Evolutionary conservation across 1,139 yeast species (phyloP), one percentile per base, ranked within the genome.

Genomic region (Zygosaccharomyces sapae): DNA sequence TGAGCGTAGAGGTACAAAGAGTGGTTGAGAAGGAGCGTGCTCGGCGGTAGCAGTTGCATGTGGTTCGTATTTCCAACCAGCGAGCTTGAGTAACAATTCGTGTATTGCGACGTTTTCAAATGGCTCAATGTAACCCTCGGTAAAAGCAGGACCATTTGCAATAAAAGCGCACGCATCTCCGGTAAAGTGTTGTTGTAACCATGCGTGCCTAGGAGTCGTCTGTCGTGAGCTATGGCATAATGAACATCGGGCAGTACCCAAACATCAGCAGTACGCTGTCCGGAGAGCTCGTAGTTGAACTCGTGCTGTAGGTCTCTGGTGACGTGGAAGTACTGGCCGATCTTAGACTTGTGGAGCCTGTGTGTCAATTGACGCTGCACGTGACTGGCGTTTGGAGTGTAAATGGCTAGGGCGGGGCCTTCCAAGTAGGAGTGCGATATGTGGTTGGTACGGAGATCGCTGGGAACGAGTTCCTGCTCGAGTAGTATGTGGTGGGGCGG

Each of bases 241-340:
- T 97, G 96, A 4, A 86, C 82, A 30, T 81, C 75, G 0, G 97
- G 96, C 1, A 89, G 70, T 2, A 90, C 66, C 92, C 96, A 87
- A 12, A 89, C 66, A 27, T 27, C 30, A 10, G 31, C 1, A 95
- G 95, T 0, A 96, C 95, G 33, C 87, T 70, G 49, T 96, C 73
- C 44, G 79, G 72, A 48, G 64, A 51, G 1, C 53, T 25, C 1
- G 40, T 30, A 27, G 20, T 19, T 30, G 27, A 37, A n/a, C 18
- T 27, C 20, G 20, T 20, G 19, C 27, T 6, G 34, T 10, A 10
- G 18, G 25, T 10, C 13, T 13, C 13, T 13, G 16, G 13, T 46
- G 30, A 18, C 16, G 19, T 20, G 18, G 29, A 36, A 18, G 12
- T 19, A 18, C 27, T 12, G 24, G 25, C 38, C 31, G 19, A 19